phyloP scores from a whole-genome alignment of 345 rosid species.

The Carallia pectinifolia region DNA sequence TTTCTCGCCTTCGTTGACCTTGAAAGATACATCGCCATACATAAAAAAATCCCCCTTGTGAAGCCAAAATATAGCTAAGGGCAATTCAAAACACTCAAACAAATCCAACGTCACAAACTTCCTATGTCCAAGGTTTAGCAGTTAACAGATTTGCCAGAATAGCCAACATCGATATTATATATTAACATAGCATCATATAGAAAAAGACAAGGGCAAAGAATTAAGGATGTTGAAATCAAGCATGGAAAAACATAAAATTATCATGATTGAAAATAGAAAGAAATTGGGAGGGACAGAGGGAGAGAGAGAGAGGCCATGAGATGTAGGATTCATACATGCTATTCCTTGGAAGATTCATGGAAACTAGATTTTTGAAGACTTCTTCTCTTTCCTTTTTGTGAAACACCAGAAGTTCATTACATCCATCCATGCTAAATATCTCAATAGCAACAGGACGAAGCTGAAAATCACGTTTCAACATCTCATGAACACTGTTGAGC shows the following conservation, averaged over 20 bases:
- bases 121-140: too few relatives aligned
- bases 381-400: conserved; percentile 99
- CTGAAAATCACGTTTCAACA: conserved; percentile 97
- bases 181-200: too few relatives aligned
- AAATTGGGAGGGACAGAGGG: background rate
- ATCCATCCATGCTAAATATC: conserved; percentile 99
- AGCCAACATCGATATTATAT: too few relatives aligned
- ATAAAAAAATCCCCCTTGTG: too few relatives aligned
- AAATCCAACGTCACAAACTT: too few relatives aligned
- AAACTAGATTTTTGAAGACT: conserved; percentile 89
- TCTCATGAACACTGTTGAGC: conserved; percentile 89
- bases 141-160: too few relatives aligned
- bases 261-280: background rate
- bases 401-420: conserved; percentile 93
- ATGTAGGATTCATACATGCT: conserved; percentile 65
- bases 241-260: background rate
- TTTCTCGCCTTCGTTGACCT: too few relatives aligned
- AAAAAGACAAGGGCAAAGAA: too few relatives aligned
- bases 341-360: conserved; percentile 96
- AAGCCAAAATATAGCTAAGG: too few relatives aligned
- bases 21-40: too few relatives aligned
- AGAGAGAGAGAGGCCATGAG: background rate
- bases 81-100: too few relatives aligned
- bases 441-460: conserved; percentile 99
- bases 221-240: background rate